Percentiles rank a stretch among this genome's conserved stretches.
Evolutionary conservation across 164 flowering plant species (phyloP).

Genomic region (Brasenia schreberi): DNA sequence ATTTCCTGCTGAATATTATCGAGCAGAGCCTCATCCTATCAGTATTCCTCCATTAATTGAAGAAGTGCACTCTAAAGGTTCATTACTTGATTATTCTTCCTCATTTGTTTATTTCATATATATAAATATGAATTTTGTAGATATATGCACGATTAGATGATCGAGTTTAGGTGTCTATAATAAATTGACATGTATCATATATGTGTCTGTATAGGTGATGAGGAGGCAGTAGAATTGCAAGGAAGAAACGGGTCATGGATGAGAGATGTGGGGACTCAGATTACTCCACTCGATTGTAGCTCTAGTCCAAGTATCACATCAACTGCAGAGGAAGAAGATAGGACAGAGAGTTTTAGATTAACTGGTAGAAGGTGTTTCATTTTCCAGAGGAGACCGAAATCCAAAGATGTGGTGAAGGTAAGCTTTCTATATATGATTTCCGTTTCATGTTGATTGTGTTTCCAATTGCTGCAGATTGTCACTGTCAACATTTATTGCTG

Average conservation of each 20-base stretch:
- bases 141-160: neutral
- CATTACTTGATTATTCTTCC: neutral
- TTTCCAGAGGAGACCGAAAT: neutral
- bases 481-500: no score
- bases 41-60: neutral
- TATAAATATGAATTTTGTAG: neutral
- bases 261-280: conserved; percentile 69
- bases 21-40: neutral
- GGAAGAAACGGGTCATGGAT: conserved; percentile 14
- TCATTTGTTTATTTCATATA: neutral
- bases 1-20: conserved; percentile 17
- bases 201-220: conserved; percentile 14
- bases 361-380: neutral
- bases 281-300: conserved; percentile 37
- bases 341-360: conserved; percentile 9
- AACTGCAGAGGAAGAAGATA: conserved; percentile 40
- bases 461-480: neutral
- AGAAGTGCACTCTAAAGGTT: neutral
- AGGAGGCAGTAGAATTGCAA: conserved; percentile 8
- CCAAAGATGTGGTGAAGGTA: neutral
- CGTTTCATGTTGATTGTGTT: neutral
- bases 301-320: conserved; percentile 44
- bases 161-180: neutral
- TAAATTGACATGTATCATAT: neutral
- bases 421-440: neutral